These are phyloP conservation scores for Candida pseudoglaebosa DNA, from an alignment of 805 yeast genomes.

Conservation along the genomic window DNA sequence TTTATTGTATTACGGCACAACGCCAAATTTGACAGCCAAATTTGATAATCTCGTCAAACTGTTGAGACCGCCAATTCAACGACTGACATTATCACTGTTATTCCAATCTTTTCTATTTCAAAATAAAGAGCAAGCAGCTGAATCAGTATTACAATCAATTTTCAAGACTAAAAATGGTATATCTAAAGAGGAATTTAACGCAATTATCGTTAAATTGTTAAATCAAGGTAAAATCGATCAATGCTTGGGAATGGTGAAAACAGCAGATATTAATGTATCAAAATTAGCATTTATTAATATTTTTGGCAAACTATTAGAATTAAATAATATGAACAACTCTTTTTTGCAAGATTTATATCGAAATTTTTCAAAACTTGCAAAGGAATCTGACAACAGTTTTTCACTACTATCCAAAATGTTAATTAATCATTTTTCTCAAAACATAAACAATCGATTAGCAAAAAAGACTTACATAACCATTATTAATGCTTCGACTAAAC, in stretches of 20 bases:
- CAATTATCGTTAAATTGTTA: slow-evolving; percentile 23
- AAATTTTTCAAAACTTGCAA: slow-evolving; percentile 8
- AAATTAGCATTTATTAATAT: slow-evolving; percentile 23
- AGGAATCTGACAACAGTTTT: slow-evolving; percentile 12
- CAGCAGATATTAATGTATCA: slow-evolving; percentile 17
- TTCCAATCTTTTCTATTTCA: slow-evolving; percentile 25
- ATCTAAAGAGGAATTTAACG: slow-evolving; percentile 21
- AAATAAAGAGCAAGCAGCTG: slow-evolving; percentile 25
- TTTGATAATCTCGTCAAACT: slow-evolving; percentile 18
- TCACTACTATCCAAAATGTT: slow-evolving; percentile 16
- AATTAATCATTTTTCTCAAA: slow-evolving; percentile 14
- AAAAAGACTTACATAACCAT: slow-evolving; percentile 4
- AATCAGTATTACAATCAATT: slow-evolving; percentile 26
- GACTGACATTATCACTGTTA: slow-evolving; percentile 31
- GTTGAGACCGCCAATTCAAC: slow-evolving; percentile 26
- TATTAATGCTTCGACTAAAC: neutral
- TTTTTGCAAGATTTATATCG: slow-evolving; percentile 7
- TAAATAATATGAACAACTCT: neutral
- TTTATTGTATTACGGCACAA: slow-evolving; percentile 9
- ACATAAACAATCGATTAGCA: slow-evolving; percentile 17
- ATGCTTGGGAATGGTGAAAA: slow-evolving; percentile 19
- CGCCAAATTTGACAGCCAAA: slow-evolving; percentile 6
- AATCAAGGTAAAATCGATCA: slow-evolving; percentile 20
- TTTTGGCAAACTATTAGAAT: slow-evolving; percentile 12
- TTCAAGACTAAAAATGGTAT: slow-evolving; percentile 26